Percentiles rank a stretch among this genome's conserved stretches.
phyloP scores from a whole-genome alignment of 345 rosid genomes.

The Ricinus communis region DNA sequence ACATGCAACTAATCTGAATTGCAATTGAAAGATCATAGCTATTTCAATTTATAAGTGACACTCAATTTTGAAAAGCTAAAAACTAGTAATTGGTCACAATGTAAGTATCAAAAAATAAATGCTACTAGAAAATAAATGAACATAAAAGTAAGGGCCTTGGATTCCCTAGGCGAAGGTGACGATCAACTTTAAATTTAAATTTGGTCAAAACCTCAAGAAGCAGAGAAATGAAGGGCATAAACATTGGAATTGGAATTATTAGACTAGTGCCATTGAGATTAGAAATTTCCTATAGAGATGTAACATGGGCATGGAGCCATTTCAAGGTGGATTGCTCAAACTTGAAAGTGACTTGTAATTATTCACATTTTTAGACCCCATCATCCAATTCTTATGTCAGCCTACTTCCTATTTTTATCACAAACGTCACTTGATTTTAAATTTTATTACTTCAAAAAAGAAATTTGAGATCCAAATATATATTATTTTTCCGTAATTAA shows the following conservation, averaged over 20 bases:
- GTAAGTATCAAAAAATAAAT: not conserved
- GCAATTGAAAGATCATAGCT: no score
- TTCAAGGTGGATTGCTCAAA: not conserved
- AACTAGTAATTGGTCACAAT: not conserved
- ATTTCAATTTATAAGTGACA: no score
- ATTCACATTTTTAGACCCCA: not conserved
- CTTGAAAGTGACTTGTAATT: not conserved
- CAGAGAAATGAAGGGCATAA: not conserved
- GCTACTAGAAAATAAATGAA: no score
- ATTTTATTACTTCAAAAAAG: no score
- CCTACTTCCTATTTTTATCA: no score
- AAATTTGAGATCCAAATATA: no score
- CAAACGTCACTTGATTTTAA: no score
- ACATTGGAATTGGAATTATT: slow-evolving; percentile 1
- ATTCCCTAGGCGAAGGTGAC: not conserved
- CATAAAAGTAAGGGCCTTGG: no score
- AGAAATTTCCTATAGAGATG: not conserved
- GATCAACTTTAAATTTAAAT: not conserved
- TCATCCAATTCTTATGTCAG: not conserved
- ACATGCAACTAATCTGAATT: no score
- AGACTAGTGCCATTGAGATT: not conserved
- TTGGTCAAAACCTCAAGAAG: no score
- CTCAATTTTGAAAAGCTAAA: not conserved
- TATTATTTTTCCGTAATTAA: no score
- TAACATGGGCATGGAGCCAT: not conserved